Evolutionary conservation across 2,329 filamentous ascomycete species (phyloP), one percentile per base, ranked within the genome.

Genomic region (Beauveria sp.): DNA sequence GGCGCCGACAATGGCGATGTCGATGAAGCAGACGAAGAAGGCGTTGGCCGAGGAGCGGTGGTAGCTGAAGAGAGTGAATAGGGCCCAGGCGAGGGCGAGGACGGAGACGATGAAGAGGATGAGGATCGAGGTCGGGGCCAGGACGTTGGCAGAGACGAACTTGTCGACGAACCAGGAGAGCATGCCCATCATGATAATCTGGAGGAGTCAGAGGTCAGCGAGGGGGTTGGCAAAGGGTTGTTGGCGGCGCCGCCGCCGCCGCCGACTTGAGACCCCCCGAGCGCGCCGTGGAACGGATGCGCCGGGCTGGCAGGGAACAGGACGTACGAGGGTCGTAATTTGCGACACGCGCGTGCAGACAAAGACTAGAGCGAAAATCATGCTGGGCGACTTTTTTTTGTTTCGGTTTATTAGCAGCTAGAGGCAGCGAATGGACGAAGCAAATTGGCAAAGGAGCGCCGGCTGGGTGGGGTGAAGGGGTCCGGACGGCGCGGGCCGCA

Each of bases 171-270:
- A 88, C 77, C 81, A 88, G 67, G 83, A 80, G 58, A 87, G 81
- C 81, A 88, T 87, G 73, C 85, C 85, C 72, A 88, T 79, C 26
- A 76, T 80, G 48, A 84, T 84, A 70, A 87, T 86, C 85, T 88
- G 65, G 16, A 1, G 8, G 7, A 44, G 54, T 46, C 18, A 54
- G 41, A 14, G 18, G 51, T 61, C 34, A 59, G 68, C 56, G 7
- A 47, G 37, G 24, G 24, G 40, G n/a, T 47, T 7, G 12, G 30
- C 30, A 14, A 34, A 12, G 4, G 30, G 12, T 14, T 34, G 30
- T 14, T 34, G 12, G 30, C 30, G 30, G 30, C 4, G 10, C 4
- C 30, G 10, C 3, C 28, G 10, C 3, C 28, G 2, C 8, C 30
- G 30, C 30, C 30, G 47, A 22, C 22, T 43, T 8, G 40, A 24